A percentile compares a stretch with the other conserved stretches of the same genome.
These are phyloP conservation scores for Nidularia pulvinata DNA, from an alignment of 768 basidiomycete genomes.

Conservation along the genomic window DNA sequence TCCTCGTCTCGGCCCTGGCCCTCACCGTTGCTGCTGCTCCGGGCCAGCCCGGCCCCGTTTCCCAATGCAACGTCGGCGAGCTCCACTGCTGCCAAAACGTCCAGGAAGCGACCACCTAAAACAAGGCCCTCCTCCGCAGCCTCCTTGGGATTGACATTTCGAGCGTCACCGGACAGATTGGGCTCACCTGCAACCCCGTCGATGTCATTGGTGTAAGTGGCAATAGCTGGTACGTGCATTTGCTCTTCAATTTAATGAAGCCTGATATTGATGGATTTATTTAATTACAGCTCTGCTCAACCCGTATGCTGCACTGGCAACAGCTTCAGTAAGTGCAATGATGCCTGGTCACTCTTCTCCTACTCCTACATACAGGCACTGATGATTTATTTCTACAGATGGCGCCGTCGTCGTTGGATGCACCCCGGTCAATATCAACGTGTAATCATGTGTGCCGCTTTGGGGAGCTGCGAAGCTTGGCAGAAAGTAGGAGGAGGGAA, in stretches of 20 bases:
- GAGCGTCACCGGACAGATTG: constrained; percentile 4
- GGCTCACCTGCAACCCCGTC: constrained; percentile 6
- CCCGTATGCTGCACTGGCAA: not conserved
- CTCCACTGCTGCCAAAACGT: constrained; percentile 9
- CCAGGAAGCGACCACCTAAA: not conserved
- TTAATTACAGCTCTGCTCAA: not conserved
- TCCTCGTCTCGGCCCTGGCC: constrained; percentile 3
- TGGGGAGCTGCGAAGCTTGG: too few relatives aligned
- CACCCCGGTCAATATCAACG: not conserved
- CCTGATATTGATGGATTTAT: not conserved
- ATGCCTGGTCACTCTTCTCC: too few relatives aligned
- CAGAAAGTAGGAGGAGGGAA: too few relatives aligned
- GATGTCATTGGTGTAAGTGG: constrained; percentile 4
- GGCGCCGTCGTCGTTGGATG: not conserved
- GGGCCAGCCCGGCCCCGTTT: not conserved
- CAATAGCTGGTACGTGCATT: not conserved
- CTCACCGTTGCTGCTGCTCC: constrained; percentile 1
- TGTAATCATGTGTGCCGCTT: not conserved
- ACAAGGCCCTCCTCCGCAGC: not conserved
- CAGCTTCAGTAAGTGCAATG: not conserved
- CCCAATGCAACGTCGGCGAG: constrained; percentile 4
- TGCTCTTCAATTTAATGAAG: not conserved
- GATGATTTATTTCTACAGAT: not conserved
- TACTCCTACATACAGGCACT: too few relatives aligned
- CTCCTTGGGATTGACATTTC: constrained; percentile 1